Percentiles rank a stretch among this genome's conserved stretches.
These are phyloP conservation scores for Lotus japonicus DNA, from an alignment of 306 rosid species.

Conservation along the genomic window DNA sequence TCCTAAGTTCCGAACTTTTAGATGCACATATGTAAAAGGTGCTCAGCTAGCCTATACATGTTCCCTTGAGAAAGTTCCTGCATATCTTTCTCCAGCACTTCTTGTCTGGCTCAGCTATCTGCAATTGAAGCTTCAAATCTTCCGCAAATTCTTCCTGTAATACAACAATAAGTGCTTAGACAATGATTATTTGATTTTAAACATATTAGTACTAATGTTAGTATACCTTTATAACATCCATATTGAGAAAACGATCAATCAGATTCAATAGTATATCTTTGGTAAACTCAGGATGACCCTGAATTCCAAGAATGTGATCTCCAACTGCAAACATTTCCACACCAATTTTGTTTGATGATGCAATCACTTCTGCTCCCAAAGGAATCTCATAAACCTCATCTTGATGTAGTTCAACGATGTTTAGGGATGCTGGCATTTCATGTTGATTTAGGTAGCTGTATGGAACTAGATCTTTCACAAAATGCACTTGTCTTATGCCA, in stretches of 20 bases:
- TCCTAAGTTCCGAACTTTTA: too few relatives aligned
- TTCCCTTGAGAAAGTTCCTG: slow-evolving; percentile 50
- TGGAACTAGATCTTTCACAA: slow-evolving; percentile 29
- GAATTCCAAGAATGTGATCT: slow-evolving; percentile 58
- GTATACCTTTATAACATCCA: slow-evolving; percentile 38
- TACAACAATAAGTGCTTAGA: neutral
- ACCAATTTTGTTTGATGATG: slow-evolving; percentile 52
- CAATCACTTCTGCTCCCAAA: slow-evolving; percentile 51
- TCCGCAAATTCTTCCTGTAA: slow-evolving; percentile 44
- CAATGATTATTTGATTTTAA: too few relatives aligned
- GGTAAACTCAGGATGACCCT: slow-evolving; percentile 68
- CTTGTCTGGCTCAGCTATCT: slow-evolving; percentile 47
- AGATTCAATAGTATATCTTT: slow-evolving; percentile 51
- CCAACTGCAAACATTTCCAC: slow-evolving; percentile 63
- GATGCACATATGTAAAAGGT: neutral
- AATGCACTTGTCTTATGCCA: slow-evolving; percentile 45
- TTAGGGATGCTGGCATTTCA: slow-evolving; percentile 35
- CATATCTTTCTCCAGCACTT: slow-evolving; percentile 48
- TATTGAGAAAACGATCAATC: slow-evolving; percentile 45
- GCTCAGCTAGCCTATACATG: slow-evolving; percentile 10
- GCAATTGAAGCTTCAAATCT: slow-evolving; percentile 33
- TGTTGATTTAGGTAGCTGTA: slow-evolving; percentile 9
- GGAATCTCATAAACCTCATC: slow-evolving; percentile 72
- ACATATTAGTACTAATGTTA: neutral
- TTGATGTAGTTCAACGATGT: slow-evolving; percentile 54